Evolutionary conservation across 2,329 filamentous ascomycete species (phyloP).

Genomic region (Sphaceloma murrayae): DNA sequence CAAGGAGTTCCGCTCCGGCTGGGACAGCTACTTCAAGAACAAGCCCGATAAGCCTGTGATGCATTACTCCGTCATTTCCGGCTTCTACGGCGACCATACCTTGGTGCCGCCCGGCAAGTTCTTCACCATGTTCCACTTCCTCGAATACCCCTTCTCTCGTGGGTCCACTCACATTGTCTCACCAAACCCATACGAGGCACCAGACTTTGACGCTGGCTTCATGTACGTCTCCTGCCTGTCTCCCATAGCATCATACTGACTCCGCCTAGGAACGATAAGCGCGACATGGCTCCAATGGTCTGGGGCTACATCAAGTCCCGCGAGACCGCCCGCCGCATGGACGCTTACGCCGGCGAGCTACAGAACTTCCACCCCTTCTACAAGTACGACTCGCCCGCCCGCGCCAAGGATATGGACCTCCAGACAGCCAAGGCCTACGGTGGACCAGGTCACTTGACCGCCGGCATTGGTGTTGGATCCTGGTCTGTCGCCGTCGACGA

Average conservation of each 20-base stretch:
- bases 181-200: conserved; percentile 59
- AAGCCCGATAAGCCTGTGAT: conserved; percentile 81
- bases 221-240: conserved; percentile 32
- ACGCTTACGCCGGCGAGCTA: conserved; percentile 67
- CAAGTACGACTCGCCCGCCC: conserved; percentile 57
- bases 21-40: conserved; percentile 74
- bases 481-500: conserved; percentile 55
- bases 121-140: conserved; percentile 77
- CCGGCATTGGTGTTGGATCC: conserved; percentile 58
- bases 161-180: conserved; percentile 61
- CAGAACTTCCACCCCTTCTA: conserved; percentile 60
- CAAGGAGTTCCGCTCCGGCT: conserved; percentile 62
- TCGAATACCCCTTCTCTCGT: conserved; percentile 67
- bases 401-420: conserved; percentile 63
- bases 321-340: conserved; percentile 69
- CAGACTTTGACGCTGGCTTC: conserved; percentile 47
- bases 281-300: conserved; percentile 69
- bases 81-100: conserved; percentile 33
- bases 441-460: conserved; percentile 59
- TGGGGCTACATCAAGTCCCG: conserved; percentile 63
- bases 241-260: background rate
- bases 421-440: conserved; percentile 67
- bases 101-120: conserved; percentile 65
- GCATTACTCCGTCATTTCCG: conserved; percentile 71
- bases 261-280: conserved; percentile 66